Base-by-base conservation (phyloP, 2,329 filamentous ascomycete species). In the Monilinia aucupariae region DNA sequence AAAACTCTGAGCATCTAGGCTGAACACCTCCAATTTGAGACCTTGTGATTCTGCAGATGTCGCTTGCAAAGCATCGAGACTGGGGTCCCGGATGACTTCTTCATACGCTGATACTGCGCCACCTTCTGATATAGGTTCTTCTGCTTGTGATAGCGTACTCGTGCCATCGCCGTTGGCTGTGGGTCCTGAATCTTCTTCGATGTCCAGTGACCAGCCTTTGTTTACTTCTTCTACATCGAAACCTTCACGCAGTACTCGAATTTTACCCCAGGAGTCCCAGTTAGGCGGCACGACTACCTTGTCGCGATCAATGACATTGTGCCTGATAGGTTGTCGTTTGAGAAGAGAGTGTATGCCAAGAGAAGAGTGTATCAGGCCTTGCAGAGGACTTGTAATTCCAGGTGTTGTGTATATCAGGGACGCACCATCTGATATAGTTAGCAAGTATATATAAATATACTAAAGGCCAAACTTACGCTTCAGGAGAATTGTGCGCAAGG, bases 241-340 rank as follows among this genome's bases (percentile, higher is more conserved):
- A 0, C 88, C 90, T 73, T 96, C 94, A 61, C 91, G 85, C 34
- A 97, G 80, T 51, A 97, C 91, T 49, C 93, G 84, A 65, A 99
- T 97, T 77, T 97, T 99, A 64, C 92, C 92, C 90, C 92, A 97
- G 0, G 92, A 97, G 76, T 99, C 94, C 94, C 94, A 99, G 75
- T 97, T 97, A 20, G 92, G 89, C 1, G 93, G 93, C 0, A 99
- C 90, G 6, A 97, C 82, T 61, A 99, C 92, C 80, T 96, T 96
- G 75, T 96, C 92, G 64, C 93, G 84, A 77, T 94, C 94, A 68
- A 96, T 94, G 65, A 96, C 90, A 71, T 96, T 96, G 74, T 92
- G 89, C 76, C 91, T 94, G 30, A 96, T 81, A 30, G 88, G 85
- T 71, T 91, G 84, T 66, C 87, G 85, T 75, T 91, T 91, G 22